Evolutionary conservation across 495 filamentous ascomycete genomes (phyloP).

Genomic region (Podospora sp.): DNA sequence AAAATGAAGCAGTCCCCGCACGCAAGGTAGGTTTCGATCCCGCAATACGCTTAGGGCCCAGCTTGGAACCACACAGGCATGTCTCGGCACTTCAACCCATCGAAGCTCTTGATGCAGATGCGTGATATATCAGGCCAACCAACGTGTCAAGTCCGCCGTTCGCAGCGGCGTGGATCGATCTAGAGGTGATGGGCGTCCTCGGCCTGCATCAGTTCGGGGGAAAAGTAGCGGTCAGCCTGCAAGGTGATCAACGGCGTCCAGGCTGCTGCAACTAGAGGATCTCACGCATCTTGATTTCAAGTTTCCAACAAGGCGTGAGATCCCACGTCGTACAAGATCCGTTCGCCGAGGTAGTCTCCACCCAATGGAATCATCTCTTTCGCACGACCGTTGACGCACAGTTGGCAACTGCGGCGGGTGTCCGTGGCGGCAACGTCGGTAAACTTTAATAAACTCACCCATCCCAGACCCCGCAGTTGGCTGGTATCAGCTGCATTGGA

Average conservation of each 20-base stretch:
- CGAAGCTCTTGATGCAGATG: neutral
- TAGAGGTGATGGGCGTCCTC: neutral
- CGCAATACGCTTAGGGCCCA: neutral
- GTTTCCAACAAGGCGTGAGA: neutral
- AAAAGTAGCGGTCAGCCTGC: neutral
- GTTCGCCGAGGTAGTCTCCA: neutral
- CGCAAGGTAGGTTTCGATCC: neutral
- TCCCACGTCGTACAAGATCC: neutral
- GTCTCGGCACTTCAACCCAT: conserved; percentile 3
- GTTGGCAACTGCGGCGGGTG: neutral
- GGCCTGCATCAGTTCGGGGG: neutral
- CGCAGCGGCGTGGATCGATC: neutral
- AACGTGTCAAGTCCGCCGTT: neutral
- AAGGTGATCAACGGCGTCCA: no score
- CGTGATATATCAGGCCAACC: neutral
- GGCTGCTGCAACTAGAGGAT: neutral
- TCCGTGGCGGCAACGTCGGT: conserved; percentile 2
- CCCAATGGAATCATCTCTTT: neutral
- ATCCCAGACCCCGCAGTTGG: conserved; percentile 8
- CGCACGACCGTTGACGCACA: neutral
- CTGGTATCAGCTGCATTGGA: neutral
- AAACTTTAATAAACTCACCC: neutral
- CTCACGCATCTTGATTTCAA: neutral
- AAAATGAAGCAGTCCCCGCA: neutral
- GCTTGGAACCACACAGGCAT: neutral